Evolutionary conservation across 495 filamentous ascomycete genomes (phyloP), one percentile per base, ranked within the genome.

Genomic region (Penicillium fimorum): DNA sequence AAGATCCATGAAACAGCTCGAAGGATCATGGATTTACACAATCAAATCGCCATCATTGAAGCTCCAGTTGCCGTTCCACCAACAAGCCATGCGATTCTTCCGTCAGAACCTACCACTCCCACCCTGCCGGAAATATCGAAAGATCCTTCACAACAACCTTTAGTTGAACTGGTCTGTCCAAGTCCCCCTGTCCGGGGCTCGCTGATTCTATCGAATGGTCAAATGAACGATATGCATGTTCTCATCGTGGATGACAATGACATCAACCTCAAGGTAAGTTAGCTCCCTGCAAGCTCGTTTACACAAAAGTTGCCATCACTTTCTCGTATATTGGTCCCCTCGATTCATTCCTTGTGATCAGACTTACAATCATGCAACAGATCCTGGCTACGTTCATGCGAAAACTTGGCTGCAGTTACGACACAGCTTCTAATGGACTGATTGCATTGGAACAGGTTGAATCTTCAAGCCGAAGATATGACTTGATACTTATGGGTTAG

Each of bases 381-480:
- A 63, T 63, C 24, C 25, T 66, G 11, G 55, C 53, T n/a, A 66
- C 64, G 3, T 64, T 79, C 52, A 68, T 82, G 55, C 68, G 68
- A 38, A 83, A 79, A 56, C 69, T 79, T 0, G 65, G 69, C 7
- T 75, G 76, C 43, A 62, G 58, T 24, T 78, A 76, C 41, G 66
- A 69, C n/a, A 78, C 75, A 5, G 84, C 83, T 0, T 62, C 67
- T 29, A 81, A 86, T 55, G 84, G 84, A 12, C 69, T 79, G 6
- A 74, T 83, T 37, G 83, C 83, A 3, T 60, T 85, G 20, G 66
- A 84, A 20, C 65, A 69, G 5, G 82, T 75, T 42, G 65, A 69
- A 17, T 38, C 57, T 12, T 35, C 58, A n/a, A 38, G 45, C 29
- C 55, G 46, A 8, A 50, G 42, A 35, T 77, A 79, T 58, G 72